Conservation (phyloP, 169 alveolate species). For the Amoebophrya sp. region DNA sequence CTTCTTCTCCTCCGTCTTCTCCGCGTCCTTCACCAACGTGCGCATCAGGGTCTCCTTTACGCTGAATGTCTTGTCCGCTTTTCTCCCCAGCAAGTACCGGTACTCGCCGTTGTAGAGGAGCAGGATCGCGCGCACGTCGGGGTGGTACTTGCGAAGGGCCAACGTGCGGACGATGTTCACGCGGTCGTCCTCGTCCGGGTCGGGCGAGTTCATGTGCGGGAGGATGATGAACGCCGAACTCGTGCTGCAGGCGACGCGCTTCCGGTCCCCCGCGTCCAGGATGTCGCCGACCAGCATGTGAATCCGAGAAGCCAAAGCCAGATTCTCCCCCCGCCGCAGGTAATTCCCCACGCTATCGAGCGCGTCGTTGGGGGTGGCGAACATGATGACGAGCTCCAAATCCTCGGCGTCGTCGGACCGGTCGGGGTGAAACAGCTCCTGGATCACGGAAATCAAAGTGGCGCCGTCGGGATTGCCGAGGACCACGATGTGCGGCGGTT, state of each 20-base stretch:
- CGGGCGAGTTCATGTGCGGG: background rate
- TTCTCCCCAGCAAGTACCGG: background rate
- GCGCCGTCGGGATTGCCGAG: background rate
- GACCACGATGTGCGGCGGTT: background rate
- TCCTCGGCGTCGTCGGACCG: background rate
- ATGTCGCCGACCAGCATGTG: background rate
- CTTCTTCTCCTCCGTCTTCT: background rate
- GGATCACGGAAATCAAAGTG: background rate
- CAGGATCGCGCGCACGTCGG: background rate
- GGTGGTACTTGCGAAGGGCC: background rate
- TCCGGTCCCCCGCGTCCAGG: background rate
- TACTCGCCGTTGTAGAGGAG: background rate
- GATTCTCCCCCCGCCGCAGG: background rate
- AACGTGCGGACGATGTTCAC: background rate
- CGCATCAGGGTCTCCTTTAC: background rate
- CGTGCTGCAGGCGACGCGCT: background rate
- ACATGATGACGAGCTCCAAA: background rate
- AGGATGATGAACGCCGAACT: background rate
- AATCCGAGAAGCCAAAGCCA: background rate
- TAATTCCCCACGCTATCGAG: background rate
- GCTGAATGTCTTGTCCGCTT: background rate
- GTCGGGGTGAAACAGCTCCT: background rate
- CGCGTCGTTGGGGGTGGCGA: background rate
- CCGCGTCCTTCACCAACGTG: background rate
- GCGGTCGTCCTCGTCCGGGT: background rate